Percentiles rank a stretch among this genome's conserved stretches.
phyloP scores from a whole-genome alignment of 495 filamentous ascomycete species.

The Hyaloscypha hepaticicola region DNA sequence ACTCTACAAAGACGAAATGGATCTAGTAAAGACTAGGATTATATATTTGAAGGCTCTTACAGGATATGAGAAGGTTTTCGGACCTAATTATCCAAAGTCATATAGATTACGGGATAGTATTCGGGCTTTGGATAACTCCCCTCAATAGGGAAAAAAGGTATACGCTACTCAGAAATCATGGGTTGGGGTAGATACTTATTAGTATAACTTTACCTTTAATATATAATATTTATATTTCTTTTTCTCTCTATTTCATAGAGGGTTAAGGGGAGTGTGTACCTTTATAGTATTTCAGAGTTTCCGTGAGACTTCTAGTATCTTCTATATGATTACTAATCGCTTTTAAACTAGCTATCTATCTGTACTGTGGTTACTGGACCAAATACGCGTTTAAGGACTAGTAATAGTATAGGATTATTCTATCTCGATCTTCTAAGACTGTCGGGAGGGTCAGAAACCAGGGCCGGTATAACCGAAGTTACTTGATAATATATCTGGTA shows the following conservation, averaged over 20 bases:
- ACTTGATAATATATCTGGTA: background rate
- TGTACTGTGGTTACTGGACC: background rate
- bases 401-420: background rate
- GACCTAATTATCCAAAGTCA: constrained; percentile 15
- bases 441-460: background rate
- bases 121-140: constrained; percentile 1
- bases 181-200: constrained; percentile 2
- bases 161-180: constrained; percentile 16
- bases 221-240: constrained; percentile 6
- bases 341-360: background rate
- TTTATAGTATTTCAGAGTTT: constrained; percentile 5
- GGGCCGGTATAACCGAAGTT: background rate
- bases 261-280: constrained; percentile 2
- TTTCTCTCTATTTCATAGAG: no score
- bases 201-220: constrained; percentile 8
- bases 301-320: constrained; percentile 3
- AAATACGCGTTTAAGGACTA: background rate
- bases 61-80: constrained; percentile 21
- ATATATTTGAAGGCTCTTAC: constrained; percentile 21
- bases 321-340: background rate
- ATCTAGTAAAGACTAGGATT: constrained; percentile 14
- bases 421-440: background rate
- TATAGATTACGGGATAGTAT: constrained; percentile 10
- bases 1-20: constrained; percentile 9
- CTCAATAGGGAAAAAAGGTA: background rate